Evolutionary conservation across 208 protist species (phyloP).

Genomic region (Herpetomonas samuelpessoai): DNA sequence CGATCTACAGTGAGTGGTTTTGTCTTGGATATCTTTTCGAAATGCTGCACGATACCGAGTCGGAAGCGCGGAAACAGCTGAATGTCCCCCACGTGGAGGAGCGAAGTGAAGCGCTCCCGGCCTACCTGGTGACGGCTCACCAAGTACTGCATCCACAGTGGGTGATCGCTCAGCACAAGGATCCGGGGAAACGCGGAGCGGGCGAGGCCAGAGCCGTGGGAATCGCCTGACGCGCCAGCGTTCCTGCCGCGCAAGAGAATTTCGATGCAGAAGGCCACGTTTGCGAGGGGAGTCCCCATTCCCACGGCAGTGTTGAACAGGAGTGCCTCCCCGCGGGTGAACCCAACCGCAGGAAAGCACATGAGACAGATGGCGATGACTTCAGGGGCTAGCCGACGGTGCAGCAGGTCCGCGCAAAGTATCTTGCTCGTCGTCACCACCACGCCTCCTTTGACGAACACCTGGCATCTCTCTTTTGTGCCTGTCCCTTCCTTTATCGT

Average conservation of each 20-base stretch:
- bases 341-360: slow-evolving; percentile 25
- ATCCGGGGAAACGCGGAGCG: slow-evolving; percentile 20
- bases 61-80: slow-evolving; percentile 85
- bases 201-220: background rate
- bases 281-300: slow-evolving; percentile 36
- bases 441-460: slow-evolving; percentile 61
- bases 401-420: slow-evolving; percentile 79
- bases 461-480: slow-evolving; percentile 55
- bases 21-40: slow-evolving; percentile 41
- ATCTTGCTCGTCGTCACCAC: slow-evolving; percentile 56
- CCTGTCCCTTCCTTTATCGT: slow-evolving; percentile 57
- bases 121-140: slow-evolving; percentile 61
- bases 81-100: slow-evolving; percentile 68
- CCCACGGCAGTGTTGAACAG: slow-evolving; percentile 10
- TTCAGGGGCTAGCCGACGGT: slow-evolving; percentile 60
- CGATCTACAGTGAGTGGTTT: slow-evolving; percentile 58
- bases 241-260: slow-evolving; percentile 44
- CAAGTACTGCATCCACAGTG: slow-evolving; percentile 52
- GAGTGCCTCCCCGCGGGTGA: background rate
- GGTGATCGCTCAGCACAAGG: slow-evolving; percentile 62
- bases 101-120: slow-evolving; percentile 58
- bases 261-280: slow-evolving; percentile 65
- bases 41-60: slow-evolving; percentile 72
- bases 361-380: slow-evolving; percentile 43
- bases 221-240: background rate